Conservation (phyloP, 768 basidiomycete genomes). For the Suillus occidentalis region DNA sequence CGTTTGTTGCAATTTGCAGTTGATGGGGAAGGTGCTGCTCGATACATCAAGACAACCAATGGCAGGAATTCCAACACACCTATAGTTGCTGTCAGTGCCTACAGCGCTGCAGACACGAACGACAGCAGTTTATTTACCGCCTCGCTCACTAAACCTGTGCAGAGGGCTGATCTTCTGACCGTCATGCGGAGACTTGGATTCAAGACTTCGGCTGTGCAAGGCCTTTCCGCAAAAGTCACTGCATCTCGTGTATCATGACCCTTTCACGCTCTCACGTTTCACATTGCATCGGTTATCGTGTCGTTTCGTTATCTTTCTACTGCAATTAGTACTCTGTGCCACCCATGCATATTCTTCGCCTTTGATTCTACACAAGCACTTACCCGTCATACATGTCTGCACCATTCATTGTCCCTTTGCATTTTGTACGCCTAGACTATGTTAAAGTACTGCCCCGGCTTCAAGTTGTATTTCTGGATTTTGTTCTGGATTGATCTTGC, state of each 20-base stretch:
- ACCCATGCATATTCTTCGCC: slow-evolving; percentile 34
- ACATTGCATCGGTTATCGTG: slow-evolving; percentile 26
- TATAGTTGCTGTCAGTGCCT: slow-evolving; percentile 89
- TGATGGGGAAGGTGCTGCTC: slow-evolving; percentile 94
- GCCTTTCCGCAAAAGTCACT: slow-evolving; percentile 54
- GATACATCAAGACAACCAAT: slow-evolving; percentile 96
- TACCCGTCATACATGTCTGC: slow-evolving; percentile 24
- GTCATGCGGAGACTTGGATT: slow-evolving; percentile 88
- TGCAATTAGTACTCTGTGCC: slow-evolving; percentile 24
- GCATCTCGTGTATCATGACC: slow-evolving; percentile 33
- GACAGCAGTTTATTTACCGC: slow-evolving; percentile 77
- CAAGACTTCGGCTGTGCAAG: slow-evolving; percentile 76
- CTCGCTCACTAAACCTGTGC: slow-evolving; percentile 84
- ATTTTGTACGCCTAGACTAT: slow-evolving; percentile 49
- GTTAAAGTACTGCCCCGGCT: slow-evolving; percentile 15
- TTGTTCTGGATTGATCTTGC: slow-evolving; percentile 5
- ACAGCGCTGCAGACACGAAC: slow-evolving; percentile 67
- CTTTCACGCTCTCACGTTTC: slow-evolving; percentile 16
- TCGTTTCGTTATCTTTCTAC: slow-evolving; percentile 31
- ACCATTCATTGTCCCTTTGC: slow-evolving; percentile 29
- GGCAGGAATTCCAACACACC: slow-evolving; percentile 94
- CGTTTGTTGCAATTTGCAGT: slow-evolving; percentile 47
- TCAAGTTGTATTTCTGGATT: slow-evolving; percentile 16
- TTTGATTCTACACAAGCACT: slow-evolving; percentile 28
- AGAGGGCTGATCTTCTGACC: slow-evolving; percentile 80